Conservation (phyloP, 495 filamentous ascomycete species). For the Cetradonia linearis region DNA sequence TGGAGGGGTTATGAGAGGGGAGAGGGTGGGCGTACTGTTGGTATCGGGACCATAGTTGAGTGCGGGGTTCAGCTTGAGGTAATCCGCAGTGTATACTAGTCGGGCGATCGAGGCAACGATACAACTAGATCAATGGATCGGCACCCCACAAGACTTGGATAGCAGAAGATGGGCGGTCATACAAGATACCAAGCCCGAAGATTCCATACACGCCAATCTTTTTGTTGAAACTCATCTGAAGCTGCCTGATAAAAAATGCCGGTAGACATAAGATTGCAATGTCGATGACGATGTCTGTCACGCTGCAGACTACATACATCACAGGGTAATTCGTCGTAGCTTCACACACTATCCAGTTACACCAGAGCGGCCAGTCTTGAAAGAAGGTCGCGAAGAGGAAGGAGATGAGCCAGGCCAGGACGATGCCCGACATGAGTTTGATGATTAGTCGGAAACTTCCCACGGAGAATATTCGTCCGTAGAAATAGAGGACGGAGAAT, state of each 20-base stretch:
- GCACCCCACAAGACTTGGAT: neutral
- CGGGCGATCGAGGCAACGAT: constrained; percentile 14
- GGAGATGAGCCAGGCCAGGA: constrained; percentile 15
- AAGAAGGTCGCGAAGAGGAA: constrained; percentile 20
- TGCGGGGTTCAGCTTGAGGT: constrained; percentile 5
- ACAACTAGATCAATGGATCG: constrained; percentile 5
- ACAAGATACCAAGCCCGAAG: constrained; percentile 21
- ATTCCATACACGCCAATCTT: constrained; percentile 15
- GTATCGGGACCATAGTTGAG: neutral
- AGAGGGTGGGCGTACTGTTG: neutral
- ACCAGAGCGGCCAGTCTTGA: constrained; percentile 16
- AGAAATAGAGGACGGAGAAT: constrained; percentile 17
- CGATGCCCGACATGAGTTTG: constrained; percentile 5
- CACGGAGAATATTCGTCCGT: constrained; percentile 16
- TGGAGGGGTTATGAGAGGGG: neutral
- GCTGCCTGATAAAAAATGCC: constrained; percentile 11
- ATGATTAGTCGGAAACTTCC: constrained; percentile 7
- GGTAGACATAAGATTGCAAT: constrained; percentile 16
- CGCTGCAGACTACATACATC: constrained; percentile 16
- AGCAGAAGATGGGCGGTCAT: neutral
- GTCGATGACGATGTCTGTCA: constrained; percentile 17
- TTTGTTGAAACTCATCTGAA: constrained; percentile 11
- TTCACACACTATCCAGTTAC: constrained; percentile 19
- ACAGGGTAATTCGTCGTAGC: constrained; percentile 13
- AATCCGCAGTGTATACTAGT: constrained; percentile 16